Evolutionary conservation across 345 rosid genomes (phyloP).

Genomic region (Kandelia obovata): DNA sequence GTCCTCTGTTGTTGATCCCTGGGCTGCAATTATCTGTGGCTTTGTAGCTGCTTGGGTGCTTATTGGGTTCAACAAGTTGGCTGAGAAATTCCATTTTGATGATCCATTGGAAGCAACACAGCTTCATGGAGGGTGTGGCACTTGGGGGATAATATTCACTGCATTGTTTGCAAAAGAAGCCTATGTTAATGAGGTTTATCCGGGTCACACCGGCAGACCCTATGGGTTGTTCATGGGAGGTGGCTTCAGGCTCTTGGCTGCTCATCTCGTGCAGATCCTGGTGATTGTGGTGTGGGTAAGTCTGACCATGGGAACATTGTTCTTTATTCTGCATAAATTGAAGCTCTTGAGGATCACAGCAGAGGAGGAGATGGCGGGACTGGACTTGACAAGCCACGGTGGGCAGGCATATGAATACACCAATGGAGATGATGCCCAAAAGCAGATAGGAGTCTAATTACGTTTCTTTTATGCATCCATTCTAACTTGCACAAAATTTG

Average conservation of each 20-base stretch:
- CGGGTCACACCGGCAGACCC: slow-evolving; percentile 31
- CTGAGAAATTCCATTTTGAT: slow-evolving; percentile 31
- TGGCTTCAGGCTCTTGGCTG: slow-evolving; percentile 12
- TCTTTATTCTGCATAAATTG: slow-evolving; percentile 17
- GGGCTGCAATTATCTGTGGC: slow-evolving; percentile 46
- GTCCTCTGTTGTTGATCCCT: slow-evolving; percentile 38
- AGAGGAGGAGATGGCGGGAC: slow-evolving; percentile 19
- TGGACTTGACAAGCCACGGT: slow-evolving; percentile 23
- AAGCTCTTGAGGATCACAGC: slow-evolving; percentile 14
- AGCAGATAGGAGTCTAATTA: background rate
- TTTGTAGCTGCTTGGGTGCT: slow-evolving; percentile 42
- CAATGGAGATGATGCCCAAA: background rate
- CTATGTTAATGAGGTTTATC: slow-evolving; percentile 28
- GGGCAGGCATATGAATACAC: slow-evolving; percentile 10
- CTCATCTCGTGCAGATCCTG: slow-evolving; percentile 17
- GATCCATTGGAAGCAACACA: slow-evolving; percentile 50
- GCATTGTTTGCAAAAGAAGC: slow-evolving; percentile 32
- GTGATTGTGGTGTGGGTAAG: slow-evolving; percentile 18
- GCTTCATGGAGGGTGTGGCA: slow-evolving; percentile 45
- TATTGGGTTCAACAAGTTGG: slow-evolving; percentile 40
- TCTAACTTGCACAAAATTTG: no score
- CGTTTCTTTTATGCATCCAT: background rate
- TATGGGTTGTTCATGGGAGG: slow-evolving; percentile 27
- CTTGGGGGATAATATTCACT: slow-evolving; percentile 43
- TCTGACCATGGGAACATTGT: slow-evolving; percentile 17